phyloP scores from a whole-genome alignment of 257 asterid genomes.

The Ballota nigra region DNA sequence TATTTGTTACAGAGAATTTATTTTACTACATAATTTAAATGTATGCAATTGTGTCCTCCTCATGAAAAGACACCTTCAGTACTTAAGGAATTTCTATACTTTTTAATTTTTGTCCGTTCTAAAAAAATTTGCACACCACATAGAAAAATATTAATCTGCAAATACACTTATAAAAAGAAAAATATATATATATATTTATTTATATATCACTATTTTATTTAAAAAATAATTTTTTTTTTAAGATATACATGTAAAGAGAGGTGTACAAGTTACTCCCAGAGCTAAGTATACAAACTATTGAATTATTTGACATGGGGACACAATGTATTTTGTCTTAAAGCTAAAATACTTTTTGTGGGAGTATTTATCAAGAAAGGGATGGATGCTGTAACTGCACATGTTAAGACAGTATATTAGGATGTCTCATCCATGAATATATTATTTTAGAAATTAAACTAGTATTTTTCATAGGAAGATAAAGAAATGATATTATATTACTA shows the following conservation, averaged over 20 bases:
- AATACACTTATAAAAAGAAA: too few species aligned
- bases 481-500: too few species aligned
- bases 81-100: too few species aligned
- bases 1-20: not conserved
- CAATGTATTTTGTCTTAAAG: conserved; percentile 8
- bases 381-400: not conserved
- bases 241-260: too few species aligned
- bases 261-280: not conserved
- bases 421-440: not conserved
- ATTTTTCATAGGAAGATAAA: not conserved
- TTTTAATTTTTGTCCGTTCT: too few species aligned
- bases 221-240: too few species aligned
- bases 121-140: too few species aligned
- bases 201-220: too few species aligned
- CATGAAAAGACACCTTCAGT: not conserved
- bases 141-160: too few species aligned
- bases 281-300: not conserved
- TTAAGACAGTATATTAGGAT: not conserved
- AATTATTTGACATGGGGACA: conserved; percentile 1
- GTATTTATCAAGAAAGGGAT: conserved; percentile 6
- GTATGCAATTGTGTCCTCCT: not conserved
- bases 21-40: not conserved
- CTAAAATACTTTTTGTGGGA: not conserved
- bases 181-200: too few species aligned
- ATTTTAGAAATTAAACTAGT: not conserved